These are phyloP conservation scores for Boehmeria nivea DNA, from an alignment of 306 rosid species.

Conservation along the genomic window DNA sequence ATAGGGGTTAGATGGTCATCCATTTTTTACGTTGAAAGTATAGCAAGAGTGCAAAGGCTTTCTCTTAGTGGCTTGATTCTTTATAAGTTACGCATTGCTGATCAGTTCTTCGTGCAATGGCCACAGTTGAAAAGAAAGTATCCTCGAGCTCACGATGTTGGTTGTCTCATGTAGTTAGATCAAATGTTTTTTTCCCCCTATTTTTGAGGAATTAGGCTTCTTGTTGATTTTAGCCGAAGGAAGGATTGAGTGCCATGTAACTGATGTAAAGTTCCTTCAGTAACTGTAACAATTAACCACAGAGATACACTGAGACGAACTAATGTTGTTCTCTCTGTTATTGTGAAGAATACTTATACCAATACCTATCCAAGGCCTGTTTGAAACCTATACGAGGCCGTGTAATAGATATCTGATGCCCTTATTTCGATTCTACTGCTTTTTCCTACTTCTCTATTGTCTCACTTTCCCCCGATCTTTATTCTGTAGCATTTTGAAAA, in stretches of 20 bases:
- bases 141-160: constrained; percentile 76
- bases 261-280: neutral
- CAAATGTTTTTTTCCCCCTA: neutral
- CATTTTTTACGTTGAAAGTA: constrained; percentile 86
- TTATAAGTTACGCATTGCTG: constrained; percentile 68
- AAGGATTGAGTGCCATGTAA: neutral
- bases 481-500: no score
- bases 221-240: no score
- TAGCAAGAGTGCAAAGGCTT: constrained; percentile 89
- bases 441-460: no score
- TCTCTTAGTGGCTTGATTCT: constrained; percentile 86
- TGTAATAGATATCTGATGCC: no score
- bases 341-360: no score
- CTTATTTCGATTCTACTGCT: no score
- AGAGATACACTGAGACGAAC: neutral
- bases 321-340: neutral
- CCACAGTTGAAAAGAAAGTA: constrained; percentile 65
- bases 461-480: no score
- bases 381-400: no score
- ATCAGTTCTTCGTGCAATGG: constrained; percentile 94
- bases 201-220: no score
- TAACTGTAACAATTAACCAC: neutral
- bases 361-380: no score
- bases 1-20: constrained; percentile 81
- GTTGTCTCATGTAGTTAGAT: constrained; percentile 75